Evolutionary conservation across 148 eudicot genomes (phyloP).

Genomic region (Rhododendron kiyosumense): DNA sequence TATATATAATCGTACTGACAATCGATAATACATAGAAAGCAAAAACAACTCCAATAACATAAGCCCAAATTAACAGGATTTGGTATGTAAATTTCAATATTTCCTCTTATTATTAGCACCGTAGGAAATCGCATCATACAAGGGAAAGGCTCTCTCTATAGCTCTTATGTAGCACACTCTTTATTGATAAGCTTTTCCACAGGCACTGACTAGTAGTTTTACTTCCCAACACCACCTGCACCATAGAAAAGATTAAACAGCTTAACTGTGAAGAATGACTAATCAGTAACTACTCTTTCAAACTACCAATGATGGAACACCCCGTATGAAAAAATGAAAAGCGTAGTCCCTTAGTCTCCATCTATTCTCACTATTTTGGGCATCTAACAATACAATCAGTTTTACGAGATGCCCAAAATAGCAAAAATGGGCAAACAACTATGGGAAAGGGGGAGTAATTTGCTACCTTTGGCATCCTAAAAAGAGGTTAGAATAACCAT

Average conservation of each 20-base stretch:
- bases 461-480: not conserved
- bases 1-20: not conserved
- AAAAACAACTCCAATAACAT: not conserved
- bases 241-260: not conserved
- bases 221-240: slow-evolving; percentile 22
- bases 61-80: not conserved
- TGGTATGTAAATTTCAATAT: not conserved
- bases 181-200: slow-evolving; percentile 5
- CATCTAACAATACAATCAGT: not conserved
- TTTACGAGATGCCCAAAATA: not conserved
- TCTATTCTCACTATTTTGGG: no score
- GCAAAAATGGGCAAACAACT: not conserved
- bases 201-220: not conserved
- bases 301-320: not conserved
- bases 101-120: not conserved
- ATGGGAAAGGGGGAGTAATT: not conserved
- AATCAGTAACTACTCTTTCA: not conserved
- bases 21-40: not conserved
- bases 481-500: not conserved
- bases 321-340: not conserved
- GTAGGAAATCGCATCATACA: not conserved
- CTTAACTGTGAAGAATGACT: not conserved
- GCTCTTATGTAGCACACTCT: not conserved
- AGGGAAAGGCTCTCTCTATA: not conserved
- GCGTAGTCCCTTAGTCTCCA: not conserved